Conservation (phyloP, 2,329 filamentous ascomycete genomes). For the Cladosporium sp. region DNA sequence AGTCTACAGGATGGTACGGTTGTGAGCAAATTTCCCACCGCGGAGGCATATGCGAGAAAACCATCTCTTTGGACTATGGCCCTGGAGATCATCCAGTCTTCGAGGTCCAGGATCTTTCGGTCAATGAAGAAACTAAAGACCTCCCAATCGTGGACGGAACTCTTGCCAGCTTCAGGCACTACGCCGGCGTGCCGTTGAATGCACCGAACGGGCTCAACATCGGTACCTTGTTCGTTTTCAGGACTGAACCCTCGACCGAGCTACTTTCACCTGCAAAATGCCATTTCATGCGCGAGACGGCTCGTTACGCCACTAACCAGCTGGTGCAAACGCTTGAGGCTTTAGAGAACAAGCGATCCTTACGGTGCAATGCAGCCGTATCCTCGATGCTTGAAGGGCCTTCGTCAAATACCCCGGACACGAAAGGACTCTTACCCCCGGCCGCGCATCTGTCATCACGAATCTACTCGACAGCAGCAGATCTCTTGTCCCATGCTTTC, state of each 20-base stretch:
- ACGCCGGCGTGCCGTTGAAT: slow-evolving; percentile 55
- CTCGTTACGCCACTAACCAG: background rate
- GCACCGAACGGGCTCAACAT: slow-evolving; percentile 53
- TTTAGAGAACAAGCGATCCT: slow-evolving; percentile 6
- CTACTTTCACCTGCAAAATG: background rate
- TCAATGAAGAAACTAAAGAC: slow-evolving; percentile 2
- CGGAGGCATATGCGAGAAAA: slow-evolving; percentile 13
- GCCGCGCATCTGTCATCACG: background rate
- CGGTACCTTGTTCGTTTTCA: slow-evolving; percentile 14
- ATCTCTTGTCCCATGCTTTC: background rate
- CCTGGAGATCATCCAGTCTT: background rate
- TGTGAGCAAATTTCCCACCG: slow-evolving; percentile 9
- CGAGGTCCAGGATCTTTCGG: slow-evolving; percentile 9
- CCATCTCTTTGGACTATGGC: background rate
- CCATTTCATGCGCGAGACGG: slow-evolving; percentile 1
- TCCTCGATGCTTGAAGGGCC: slow-evolving; percentile 3
- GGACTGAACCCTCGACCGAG: background rate
- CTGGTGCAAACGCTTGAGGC: slow-evolving; percentile 11
- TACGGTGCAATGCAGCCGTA: slow-evolving; percentile 4
- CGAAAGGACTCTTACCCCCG: too few relatives aligned
- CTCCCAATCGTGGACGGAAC: slow-evolving; percentile 13
- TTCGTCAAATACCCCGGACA: too few relatives aligned
- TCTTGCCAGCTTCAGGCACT: slow-evolving; percentile 34
- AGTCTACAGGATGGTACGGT: slow-evolving; percentile 13
- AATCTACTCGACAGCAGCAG: background rate